Evolutionary conservation across 1,284 basidiomycete genomes (phyloP), one percentile per base, ranked within the genome.

Genomic region (Inonotus obliquus): DNA sequence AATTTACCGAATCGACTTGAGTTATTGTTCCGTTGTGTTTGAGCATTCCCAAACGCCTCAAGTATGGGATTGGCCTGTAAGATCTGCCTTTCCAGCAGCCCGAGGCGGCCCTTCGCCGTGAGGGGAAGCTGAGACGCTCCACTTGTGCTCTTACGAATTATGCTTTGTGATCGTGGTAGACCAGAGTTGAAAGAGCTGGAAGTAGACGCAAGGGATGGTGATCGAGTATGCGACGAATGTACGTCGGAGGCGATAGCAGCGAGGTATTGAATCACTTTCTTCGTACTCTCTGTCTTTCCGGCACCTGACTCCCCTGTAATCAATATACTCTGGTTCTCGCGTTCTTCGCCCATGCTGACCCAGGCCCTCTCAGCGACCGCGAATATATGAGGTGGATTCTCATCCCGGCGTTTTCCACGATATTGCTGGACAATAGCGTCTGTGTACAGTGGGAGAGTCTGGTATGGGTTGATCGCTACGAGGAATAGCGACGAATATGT

Each of bases 201-300:
- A 9, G 75, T 66, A 14, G 80, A 79, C 55, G 74, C 69, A 55
- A 89, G 70, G 0, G 77, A 85, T 14, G 79, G 81, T 6, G 81
- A 81, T 59, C 81, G 85, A 35, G 81, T 81, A 71, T 89, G 86
- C n/a, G 83, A 75, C 10, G 84, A 76, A 66, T 91, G 85, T 3
- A 83, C 79, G 71, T 94, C 92, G 17, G 92, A 88, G 2, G 97
- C 97, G 67, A 98, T 98, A 10, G 97, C 94, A 0, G 97, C 96
- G 37, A 99, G 87, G 75, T 99, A 99, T 74, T 99, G 97, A 63
- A 99, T 99, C 70, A 99, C 96, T 72, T 98, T 98, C 82, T 99
- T 99, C 14, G 97, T 99, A 76, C 96, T 99, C 74, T 99, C 97
- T 0, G 97, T 99, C 81, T 99, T 99, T 51, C 97, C 97, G 1